These are phyloP conservation scores for Ottelia alismoides DNA, from an alignment of 106 monocot genomes.

Conservation along the genomic window DNA sequence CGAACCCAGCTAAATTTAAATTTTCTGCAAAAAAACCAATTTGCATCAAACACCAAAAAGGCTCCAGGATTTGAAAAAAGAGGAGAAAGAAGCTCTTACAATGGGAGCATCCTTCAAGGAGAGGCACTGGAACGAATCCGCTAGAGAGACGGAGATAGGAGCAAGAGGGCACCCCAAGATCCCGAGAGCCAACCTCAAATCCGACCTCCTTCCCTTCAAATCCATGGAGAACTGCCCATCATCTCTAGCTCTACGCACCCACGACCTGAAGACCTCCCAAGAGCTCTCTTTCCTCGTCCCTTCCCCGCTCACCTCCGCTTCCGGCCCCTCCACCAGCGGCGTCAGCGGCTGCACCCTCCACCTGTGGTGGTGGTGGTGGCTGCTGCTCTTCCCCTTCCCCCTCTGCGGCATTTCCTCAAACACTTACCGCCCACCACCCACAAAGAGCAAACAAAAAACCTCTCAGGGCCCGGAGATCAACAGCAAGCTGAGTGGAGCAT, in stretches of 20 bases:
- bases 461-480: background rate
- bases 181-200: slow-evolving; percentile 33
- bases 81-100: too few relatives aligned
- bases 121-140: slow-evolving; percentile 1
- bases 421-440: background rate
- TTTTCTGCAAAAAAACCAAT: too few relatives aligned
- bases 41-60: too few relatives aligned
- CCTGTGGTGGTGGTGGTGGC: too few relatives aligned
- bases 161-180: slow-evolving; percentile 49
- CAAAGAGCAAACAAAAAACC: background rate
- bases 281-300: slow-evolving; percentile 28
- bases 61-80: too few relatives aligned
- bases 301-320: slow-evolving; percentile 14
- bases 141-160: slow-evolving; percentile 17
- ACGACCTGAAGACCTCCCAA: slow-evolving; percentile 29
- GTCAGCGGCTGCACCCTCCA: slow-evolving; percentile 26
- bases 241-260: slow-evolving; percentile 11
- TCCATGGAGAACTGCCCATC: slow-evolving; percentile 3
- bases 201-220: slow-evolving; percentile 11
- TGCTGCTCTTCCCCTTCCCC: slow-evolving; percentile 13
- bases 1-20: too few relatives aligned
- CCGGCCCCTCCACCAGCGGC: slow-evolving; percentile 45
- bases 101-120: slow-evolving; percentile 19
- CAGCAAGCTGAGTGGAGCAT: background rate
- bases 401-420: slow-evolving; percentile 9